These are phyloP conservation scores for Hyaloscypha bicolor DNA, from an alignment of 495 filamentous ascomycete species.

Conservation along the genomic window DNA sequence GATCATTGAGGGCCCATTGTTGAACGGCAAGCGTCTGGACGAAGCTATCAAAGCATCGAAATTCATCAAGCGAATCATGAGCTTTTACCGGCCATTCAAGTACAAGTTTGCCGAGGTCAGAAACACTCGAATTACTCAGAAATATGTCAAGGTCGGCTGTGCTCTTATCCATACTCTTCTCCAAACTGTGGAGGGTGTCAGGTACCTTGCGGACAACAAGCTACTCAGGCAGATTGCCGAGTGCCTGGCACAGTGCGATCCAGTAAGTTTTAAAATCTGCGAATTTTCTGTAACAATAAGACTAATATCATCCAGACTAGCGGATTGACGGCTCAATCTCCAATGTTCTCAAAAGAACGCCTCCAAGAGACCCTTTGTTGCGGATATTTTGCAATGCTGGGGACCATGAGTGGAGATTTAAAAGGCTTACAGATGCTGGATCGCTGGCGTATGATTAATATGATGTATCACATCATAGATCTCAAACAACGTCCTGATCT, in stretches of 20 bases:
- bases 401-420: slow-evolving; percentile 76
- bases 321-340: slow-evolving; percentile 82
- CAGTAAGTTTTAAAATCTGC: slow-evolving; percentile 41
- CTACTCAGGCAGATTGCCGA: slow-evolving; percentile 90
- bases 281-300: neutral
- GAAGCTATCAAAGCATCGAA: slow-evolving; percentile 95
- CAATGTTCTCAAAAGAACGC: slow-evolving; percentile 82
- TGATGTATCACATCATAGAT: slow-evolving; percentile 98
- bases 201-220: slow-evolving; percentile 89
- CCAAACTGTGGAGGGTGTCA: slow-evolving; percentile 78
- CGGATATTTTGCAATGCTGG: slow-evolving; percentile 93
- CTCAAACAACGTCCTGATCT: slow-evolving; percentile 87
- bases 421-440: slow-evolving; percentile 90
- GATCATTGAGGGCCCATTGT: slow-evolving; percentile 89
- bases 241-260: slow-evolving; percentile 90
- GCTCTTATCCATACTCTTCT: slow-evolving; percentile 83
- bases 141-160: slow-evolving; percentile 89
- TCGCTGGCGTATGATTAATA: slow-evolving; percentile 95
- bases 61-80: slow-evolving; percentile 90
- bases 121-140: slow-evolving; percentile 89
- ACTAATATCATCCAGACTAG: slow-evolving; percentile 59
- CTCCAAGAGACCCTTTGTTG: slow-evolving; percentile 82
- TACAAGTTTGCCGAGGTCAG: slow-evolving; percentile 85
- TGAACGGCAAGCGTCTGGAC: slow-evolving; percentile 88
- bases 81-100: slow-evolving; percentile 96